A percentile compares a stretch with the other conserved stretches of the same genome.
Conservation (phyloP, 805 yeast species). For the Candida ponderosae region DNA sequence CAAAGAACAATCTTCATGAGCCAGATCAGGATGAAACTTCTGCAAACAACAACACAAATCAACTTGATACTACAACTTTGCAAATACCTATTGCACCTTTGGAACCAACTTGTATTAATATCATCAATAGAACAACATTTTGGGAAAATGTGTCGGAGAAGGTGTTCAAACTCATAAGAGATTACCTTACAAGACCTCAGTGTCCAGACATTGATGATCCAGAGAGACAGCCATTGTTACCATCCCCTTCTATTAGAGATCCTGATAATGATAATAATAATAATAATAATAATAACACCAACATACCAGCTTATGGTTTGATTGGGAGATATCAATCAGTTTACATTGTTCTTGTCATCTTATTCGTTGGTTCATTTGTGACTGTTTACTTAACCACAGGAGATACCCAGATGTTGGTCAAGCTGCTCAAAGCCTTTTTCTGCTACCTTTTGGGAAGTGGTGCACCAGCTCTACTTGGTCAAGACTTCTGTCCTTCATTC, state of each 20-base stretch:
- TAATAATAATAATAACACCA: background rate
- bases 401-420: constrained; percentile 10
- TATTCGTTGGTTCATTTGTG: constrained; percentile 1
- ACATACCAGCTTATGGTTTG: background rate
- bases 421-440: constrained; percentile 9
- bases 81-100: no score
- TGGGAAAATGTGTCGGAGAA: no score
- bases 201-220: constrained; percentile 1
- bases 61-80: no score
- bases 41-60: no score
- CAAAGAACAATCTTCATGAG: no score
- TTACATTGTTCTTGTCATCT: background rate
- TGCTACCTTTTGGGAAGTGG: constrained; percentile 14
- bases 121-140: no score
- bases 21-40: no score
- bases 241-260: background rate
- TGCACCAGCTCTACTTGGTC: constrained; percentile 7
- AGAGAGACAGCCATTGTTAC: constrained; percentile 11
- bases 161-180: background rate
- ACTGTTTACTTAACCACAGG: constrained; percentile 6
- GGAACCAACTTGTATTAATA: no score
- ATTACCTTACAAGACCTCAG: no score
- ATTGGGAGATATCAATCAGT: background rate
- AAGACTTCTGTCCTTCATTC: constrained; percentile 11
- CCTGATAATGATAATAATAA: background rate